Conservation (phyloP, 176 grass and related monocot species). For the Cymbopogon citratus region DNA sequence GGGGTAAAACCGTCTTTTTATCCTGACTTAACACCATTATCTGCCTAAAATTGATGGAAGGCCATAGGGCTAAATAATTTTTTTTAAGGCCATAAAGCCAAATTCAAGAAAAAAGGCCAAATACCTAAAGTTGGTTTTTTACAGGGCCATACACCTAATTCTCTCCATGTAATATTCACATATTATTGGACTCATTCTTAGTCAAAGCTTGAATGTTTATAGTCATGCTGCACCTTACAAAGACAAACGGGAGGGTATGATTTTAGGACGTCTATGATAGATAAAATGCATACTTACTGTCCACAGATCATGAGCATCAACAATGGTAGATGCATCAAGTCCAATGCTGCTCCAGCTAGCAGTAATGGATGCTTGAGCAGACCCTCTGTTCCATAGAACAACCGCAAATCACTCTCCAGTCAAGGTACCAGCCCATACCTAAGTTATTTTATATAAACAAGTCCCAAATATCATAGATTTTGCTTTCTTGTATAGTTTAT, state of each 20-base stretch:
- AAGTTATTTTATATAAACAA: constrained; percentile 1
- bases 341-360: constrained; percentile 36
- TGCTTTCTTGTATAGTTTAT: neutral
- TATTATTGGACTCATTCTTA: neutral
- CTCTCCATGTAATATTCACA: too few relatives aligned
- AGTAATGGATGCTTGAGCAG: constrained; percentile 16
- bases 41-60: too few relatives aligned
- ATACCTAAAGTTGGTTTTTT: too few relatives aligned
- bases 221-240: neutral
- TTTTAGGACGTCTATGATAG: neutral
- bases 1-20: too few relatives aligned
- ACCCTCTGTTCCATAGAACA: constrained; percentile 48
- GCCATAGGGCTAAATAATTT: too few relatives aligned
- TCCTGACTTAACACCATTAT: too few relatives aligned
- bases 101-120: too few relatives aligned
- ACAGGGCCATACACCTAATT: too few relatives aligned
- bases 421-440: constrained; percentile 56
- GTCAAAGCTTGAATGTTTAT: neutral
- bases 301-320: constrained; percentile 51
- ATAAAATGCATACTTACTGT: constrained; percentile 33
- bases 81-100: too few relatives aligned
- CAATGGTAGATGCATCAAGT: constrained; percentile 16
- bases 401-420: constrained; percentile 34
- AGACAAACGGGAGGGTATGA: neutral
- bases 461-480: neutral